phyloP scores from a whole-genome alignment of 2,329 filamentous ascomycete species.

The Fusarium longipes region DNA sequence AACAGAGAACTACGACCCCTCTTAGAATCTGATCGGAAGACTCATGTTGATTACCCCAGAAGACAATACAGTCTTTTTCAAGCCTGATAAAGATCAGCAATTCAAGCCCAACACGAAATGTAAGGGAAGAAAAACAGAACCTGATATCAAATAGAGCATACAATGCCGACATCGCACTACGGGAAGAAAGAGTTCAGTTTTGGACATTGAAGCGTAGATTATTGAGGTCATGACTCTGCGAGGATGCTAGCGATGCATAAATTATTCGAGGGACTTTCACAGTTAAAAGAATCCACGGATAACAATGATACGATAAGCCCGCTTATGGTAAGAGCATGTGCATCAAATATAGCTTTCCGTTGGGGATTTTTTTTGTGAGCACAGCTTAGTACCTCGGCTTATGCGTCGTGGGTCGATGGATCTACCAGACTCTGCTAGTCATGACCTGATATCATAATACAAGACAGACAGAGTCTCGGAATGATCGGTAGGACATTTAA shows the following conservation, averaged over 20 bases:
- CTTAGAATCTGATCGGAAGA: conserved; percentile 78
- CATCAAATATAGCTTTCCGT: not conserved
- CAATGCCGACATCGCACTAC: not conserved
- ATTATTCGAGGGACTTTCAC: not conserved
- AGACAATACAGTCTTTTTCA: conserved; percentile 80
- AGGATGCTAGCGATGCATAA: not conserved
- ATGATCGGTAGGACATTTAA: not conserved
- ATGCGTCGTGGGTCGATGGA: conserved; percentile 21
- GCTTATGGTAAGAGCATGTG: not conserved
- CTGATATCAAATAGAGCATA: conserved; percentile 62
- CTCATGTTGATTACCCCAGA: conserved; percentile 78
- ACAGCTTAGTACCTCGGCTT: conserved; percentile 20
- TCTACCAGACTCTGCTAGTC: not conserved
- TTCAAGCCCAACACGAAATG: not conserved
- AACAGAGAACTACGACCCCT: conserved; percentile 77
- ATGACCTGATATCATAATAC: conserved; percentile 21
- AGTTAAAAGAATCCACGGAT: not conserved
- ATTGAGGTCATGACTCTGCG: conserved; percentile 12
- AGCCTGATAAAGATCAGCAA: conserved; percentile 61
- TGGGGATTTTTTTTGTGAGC: not conserved
- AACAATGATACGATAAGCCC: not conserved
- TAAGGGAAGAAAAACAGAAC: conserved; percentile 50
- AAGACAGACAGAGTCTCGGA: not conserved
- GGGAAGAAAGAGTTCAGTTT: not conserved
- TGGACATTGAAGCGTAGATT: not conserved